phyloP scores from a whole-genome alignment of 2,329 filamentous ascomycete species.

The Alternaria postmessia region DNA sequence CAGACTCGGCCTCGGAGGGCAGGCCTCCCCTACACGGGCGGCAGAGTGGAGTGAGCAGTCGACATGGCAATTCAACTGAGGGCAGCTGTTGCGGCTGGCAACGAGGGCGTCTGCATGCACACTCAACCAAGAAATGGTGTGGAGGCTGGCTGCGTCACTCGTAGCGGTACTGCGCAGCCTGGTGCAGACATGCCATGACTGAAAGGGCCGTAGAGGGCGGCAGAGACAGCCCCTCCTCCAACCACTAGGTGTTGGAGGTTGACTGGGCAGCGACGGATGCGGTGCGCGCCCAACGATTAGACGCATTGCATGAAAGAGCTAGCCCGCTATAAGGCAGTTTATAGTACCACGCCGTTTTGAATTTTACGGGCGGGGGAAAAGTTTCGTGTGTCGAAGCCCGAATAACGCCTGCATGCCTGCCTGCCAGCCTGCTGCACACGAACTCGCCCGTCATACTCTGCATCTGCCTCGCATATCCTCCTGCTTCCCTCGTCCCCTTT shows the following conservation, averaged over 20 bases:
- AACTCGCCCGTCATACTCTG: conserved; percentile 23
- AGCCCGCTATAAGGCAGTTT: conserved; percentile 16
- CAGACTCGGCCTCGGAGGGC: conserved; percentile 15
- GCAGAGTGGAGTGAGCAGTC: too few relatives aligned
- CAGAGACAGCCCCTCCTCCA: conserved; percentile 12
- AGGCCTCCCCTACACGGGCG: background rate
- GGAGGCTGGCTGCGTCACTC: conserved; percentile 18
- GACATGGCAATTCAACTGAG: background rate
- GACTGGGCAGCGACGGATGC: conserved; percentile 21
- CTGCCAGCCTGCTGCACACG: conserved; percentile 18
- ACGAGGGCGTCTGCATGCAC: conserved; percentile 15
- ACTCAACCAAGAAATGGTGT: conserved; percentile 8
- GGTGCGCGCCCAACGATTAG: conserved; percentile 36
- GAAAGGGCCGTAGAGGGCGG: conserved; percentile 1
- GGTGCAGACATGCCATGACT: background rate
- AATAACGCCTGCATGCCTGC: conserved; percentile 26
- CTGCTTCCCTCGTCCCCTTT: conserved; percentile 11
- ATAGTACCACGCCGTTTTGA: conserved; percentile 36
- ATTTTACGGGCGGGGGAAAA: conserved; percentile 34
- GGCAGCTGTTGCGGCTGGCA: conserved; percentile 3
- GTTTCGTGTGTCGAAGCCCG: conserved; percentile 32
- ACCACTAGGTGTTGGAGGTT: conserved; percentile 5
- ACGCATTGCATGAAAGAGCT: conserved; percentile 35
- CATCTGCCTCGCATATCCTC: conserved; percentile 22
- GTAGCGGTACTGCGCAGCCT: background rate